Evolutionary conservation across 371 early-diverging fungal genomes (phyloP), one percentile per base, ranked within the genome.

Genomic region (Enteropsectra breve): DNA sequence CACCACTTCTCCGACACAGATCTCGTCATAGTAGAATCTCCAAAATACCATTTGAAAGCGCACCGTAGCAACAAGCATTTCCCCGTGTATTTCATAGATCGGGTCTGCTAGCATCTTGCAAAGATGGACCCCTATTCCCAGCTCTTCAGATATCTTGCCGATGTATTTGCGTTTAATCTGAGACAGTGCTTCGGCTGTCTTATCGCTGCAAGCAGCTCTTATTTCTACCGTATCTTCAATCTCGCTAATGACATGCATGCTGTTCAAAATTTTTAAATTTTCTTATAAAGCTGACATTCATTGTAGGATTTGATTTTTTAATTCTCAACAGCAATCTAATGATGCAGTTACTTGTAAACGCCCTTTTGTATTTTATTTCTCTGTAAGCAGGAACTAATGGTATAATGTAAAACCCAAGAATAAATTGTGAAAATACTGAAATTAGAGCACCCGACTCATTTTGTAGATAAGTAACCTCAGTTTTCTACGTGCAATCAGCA

Each of bases 1-100:
- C 33, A 63, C 6, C 34, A 72, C 53, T 15, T 8, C 43, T 5
- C 73, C 73, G 34, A 33, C 28, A 18, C 49, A 28, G 15, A 72
- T 61, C 37, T 72, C 73, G 38, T 68, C 68, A 32, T 38, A 32
- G 24, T 66, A 55, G 53, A 72, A 72, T 45, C 63, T 57, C 38
- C 43, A 68, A 36, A 72, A 63, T 24, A 72, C 18, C n/a, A 60
- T 53, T 32, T 72, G 52, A 58, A 68, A 68, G 1, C 43, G 11
- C 11, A 67, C 62, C 13, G 6, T 62, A 3, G 65, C 37, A 6
- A 63, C 8, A 18, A 72, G 40, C 26, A 59, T 62, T n/a, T 63
- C 59, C 21, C 66, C 63, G 15, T 30, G 29, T 32, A 73, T 38
- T 28, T 56, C 38, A 26, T 63, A 48, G 28, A 67, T 68, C 28